A percentile compares a stretch with the other conserved stretches of the same genome.
phyloP scores from a whole-genome alignment of 495 filamentous ascomycete species.

The Apiosordaria backusii region DNA sequence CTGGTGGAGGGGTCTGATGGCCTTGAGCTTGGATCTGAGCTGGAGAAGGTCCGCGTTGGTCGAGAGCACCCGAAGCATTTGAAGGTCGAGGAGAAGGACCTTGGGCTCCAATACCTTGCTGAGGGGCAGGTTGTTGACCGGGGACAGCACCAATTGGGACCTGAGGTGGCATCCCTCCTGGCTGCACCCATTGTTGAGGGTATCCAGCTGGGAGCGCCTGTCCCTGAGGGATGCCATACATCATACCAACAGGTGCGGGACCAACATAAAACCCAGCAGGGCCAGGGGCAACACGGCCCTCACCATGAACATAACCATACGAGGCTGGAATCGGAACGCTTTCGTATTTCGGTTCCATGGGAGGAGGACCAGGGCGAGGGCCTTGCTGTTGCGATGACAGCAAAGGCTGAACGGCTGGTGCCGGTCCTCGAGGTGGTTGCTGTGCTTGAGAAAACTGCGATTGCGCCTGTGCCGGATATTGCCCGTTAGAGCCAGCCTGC shows the following conservation, averaged over 20 bases:
- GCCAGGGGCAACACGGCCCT: constrained; percentile 37
- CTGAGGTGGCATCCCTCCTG: constrained; percentile 4
- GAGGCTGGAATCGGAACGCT: constrained; percentile 46
- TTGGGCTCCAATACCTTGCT: neutral
- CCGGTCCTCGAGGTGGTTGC: neutral
- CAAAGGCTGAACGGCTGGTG: constrained; percentile 5
- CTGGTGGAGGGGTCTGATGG: constrained; percentile 6
- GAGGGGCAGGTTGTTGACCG: constrained; percentile 11
- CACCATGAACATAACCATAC: constrained; percentile 45
- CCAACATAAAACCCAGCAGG: constrained; percentile 38
- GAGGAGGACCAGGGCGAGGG: constrained; percentile 9
- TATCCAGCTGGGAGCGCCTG: constrained; percentile 1
- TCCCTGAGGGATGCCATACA: neutral
- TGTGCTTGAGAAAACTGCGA: constrained; percentile 13
- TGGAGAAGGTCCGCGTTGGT: neutral
- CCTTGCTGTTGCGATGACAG: constrained; percentile 11
- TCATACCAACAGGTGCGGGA: constrained; percentile 9
- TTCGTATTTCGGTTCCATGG: constrained; percentile 40
- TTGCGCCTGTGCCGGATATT: neutral
- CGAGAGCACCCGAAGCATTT: neutral
- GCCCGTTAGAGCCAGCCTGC: neutral
- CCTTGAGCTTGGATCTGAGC: neutral
- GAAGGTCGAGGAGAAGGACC: neutral
- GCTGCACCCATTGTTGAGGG: constrained; percentile 20
- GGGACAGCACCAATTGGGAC: neutral